Evolutionary conservation across 148 eudicot genomes (phyloP).

Genomic region (Fagopyrum tataricum): DNA sequence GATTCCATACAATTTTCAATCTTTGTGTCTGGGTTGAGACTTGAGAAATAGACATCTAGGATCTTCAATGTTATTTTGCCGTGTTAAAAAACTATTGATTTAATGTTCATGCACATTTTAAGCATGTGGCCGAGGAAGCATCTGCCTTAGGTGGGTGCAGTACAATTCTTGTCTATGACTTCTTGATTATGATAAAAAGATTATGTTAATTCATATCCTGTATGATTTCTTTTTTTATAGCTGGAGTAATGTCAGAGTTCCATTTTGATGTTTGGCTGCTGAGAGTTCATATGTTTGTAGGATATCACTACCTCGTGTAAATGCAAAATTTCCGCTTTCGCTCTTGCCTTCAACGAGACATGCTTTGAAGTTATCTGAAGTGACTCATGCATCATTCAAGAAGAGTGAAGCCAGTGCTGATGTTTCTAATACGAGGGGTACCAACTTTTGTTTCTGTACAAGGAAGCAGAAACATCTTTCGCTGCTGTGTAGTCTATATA

Average conservation of each 20-base stretch:
- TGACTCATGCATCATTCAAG: conserved; percentile 8
- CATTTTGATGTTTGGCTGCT: conserved; percentile 6
- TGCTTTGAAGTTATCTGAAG: conserved; percentile 14
- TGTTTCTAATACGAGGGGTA: conserved; percentile 13
- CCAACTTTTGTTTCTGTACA: conserved; percentile 14
- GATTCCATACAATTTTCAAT: not conserved
- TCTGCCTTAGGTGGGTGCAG: not conserved
- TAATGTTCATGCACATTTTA: not conserved
- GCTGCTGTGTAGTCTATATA: conserved; percentile 19
- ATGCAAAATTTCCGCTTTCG: conserved; percentile 17
- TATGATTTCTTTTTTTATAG: not conserved
- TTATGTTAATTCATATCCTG: not conserved
- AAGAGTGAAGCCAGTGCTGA: conserved; percentile 12
- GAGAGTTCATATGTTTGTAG: conserved; percentile 23
- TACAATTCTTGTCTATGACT: not conserved
- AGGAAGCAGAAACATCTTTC: conserved; percentile 16
- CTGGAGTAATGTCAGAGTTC: not conserved
- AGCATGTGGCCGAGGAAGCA: not conserved
- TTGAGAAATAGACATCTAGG: not conserved
- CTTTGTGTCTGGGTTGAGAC: not conserved
- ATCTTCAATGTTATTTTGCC: not conserved
- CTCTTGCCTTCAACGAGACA: conserved; percentile 20
- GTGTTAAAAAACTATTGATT: not conserved
- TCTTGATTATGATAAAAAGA: not conserved
- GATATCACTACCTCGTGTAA: conserved; percentile 34